phyloP scores from a whole-genome alignment of 768 basidiomycete genomes.

The Sporobolomyces phaffii region DNA sequence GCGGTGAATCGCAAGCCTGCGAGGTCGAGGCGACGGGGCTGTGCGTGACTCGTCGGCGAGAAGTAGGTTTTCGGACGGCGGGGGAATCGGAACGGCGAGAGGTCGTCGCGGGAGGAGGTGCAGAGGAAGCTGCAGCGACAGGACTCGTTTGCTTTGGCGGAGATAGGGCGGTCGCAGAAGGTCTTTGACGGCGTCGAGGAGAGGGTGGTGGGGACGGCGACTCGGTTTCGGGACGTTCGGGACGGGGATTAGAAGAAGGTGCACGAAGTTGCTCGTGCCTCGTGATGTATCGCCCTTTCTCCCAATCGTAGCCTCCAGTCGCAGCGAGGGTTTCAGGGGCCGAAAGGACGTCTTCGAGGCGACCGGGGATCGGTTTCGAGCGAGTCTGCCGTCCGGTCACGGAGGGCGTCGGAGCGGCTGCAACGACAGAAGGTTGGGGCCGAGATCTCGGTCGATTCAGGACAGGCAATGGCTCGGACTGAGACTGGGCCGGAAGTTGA shows the following conservation, averaged over 20 bases:
- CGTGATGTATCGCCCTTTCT: conserved; percentile 28
- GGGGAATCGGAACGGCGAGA: background rate
- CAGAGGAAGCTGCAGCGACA: background rate
- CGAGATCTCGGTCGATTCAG: too few relatives aligned
- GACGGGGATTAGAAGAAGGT: conserved; percentile 19
- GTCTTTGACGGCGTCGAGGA: background rate
- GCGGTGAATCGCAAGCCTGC: background rate
- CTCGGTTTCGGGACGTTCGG: background rate
- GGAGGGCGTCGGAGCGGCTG: background rate
- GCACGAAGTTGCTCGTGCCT: conserved; percentile 13
- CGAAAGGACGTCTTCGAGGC: conserved; percentile 23
- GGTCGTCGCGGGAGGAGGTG: background rate
- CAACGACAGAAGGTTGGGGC: background rate
- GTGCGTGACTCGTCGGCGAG: conserved; percentile 1
- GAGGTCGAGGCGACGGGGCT: background rate
- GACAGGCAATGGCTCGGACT: too few relatives aligned
- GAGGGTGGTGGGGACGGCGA: background rate
- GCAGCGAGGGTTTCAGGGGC: conserved; percentile 27
- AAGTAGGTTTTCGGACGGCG: background rate
- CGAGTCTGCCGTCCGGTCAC: conserved; percentile 10
- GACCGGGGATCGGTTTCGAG: conserved; percentile 23
- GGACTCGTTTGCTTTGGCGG: background rate
- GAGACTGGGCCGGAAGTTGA: too few relatives aligned
- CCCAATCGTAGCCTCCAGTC: conserved; percentile 20
- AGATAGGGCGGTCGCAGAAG: background rate